These are phyloP conservation scores for Zanthoxylum bungeanum DNA, from an alignment of 345 rosid genomes.

Conservation along the genomic window DNA sequence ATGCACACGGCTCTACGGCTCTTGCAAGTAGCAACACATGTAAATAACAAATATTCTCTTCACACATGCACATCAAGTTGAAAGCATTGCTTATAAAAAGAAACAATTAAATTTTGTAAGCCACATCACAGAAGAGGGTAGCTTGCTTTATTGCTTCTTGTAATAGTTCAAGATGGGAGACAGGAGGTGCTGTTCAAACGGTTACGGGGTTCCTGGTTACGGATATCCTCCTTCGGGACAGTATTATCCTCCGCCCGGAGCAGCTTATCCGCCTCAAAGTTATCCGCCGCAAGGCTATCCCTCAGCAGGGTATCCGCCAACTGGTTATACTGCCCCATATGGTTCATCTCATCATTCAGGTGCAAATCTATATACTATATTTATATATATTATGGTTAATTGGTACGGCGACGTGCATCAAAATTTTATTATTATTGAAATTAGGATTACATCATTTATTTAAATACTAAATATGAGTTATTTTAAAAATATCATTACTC, in stretches of 20 bases:
- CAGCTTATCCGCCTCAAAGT: constrained; percentile 28
- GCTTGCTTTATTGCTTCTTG: no score
- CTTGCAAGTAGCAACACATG: neutral
- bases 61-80: neutral
- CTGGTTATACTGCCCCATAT: neutral
- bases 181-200: constrained; percentile 40
- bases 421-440: no score
- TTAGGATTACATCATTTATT: no score
- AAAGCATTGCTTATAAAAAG: neutral
- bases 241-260: constrained; percentile 28
- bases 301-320: neutral
- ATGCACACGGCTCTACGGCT: neutral
- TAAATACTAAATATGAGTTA: neutral
- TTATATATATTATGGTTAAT: no score
- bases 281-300: constrained; percentile 18
- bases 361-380: neutral
- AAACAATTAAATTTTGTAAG: no score
- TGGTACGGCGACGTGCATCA: no score
- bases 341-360: neutral
- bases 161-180: constrained; percentile 65
- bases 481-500: no score
- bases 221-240: constrained; percentile 10
- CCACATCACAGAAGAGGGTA: neutral
- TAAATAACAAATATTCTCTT: neutral
- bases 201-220: constrained; percentile 26